Percentiles rank a stretch among this genome's conserved stretches.
These are phyloP conservation scores for Morella rubra DNA, from an alignment of 306 rosid species.

Conservation along the genomic window DNA sequence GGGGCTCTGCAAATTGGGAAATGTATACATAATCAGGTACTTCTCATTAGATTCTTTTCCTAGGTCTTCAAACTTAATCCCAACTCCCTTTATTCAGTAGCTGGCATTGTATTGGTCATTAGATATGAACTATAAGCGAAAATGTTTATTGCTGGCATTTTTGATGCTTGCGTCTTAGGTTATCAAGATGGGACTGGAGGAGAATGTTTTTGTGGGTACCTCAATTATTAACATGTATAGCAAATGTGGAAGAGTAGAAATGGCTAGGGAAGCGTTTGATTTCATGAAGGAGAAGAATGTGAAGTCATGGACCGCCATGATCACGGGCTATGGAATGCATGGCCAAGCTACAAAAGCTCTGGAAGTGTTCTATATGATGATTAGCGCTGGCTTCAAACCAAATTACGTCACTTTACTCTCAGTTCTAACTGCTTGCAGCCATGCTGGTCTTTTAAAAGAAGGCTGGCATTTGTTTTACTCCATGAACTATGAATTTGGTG, in stretches of 20 bases:
- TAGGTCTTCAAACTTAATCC: slow-evolving; percentile 3
- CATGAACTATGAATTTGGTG: slow-evolving; percentile 52
- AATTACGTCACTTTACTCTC: slow-evolving; percentile 67
- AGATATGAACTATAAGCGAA: not conserved
- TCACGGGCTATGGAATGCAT: slow-evolving; percentile 82
- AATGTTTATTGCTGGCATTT: slow-evolving; percentile 14
- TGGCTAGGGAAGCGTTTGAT: slow-evolving; percentile 72
- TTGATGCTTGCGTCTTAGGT: slow-evolving; percentile 41
- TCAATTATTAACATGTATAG: slow-evolving; percentile 74
- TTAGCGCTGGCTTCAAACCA: slow-evolving; percentile 50
- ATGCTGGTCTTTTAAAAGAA: slow-evolving; percentile 68
- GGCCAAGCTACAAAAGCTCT: slow-evolving; percentile 64
- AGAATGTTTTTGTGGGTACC: slow-evolving; percentile 59
- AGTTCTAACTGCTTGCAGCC: slow-evolving; percentile 76
- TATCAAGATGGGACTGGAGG: slow-evolving; percentile 67
- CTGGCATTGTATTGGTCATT: not conserved
- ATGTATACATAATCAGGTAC: slow-evolving; percentile 79
- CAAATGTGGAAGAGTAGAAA: slow-evolving; percentile 68
- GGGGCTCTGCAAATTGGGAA: slow-evolving; percentile 72
- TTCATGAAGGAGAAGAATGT: slow-evolving; percentile 66
- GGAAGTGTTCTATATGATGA: slow-evolving; percentile 59
- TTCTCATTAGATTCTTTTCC: not conserved
- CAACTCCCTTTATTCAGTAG: not conserved
- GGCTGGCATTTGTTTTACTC: slow-evolving; percentile 78
- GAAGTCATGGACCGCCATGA: slow-evolving; percentile 73